Percentiles rank a stretch among this genome's conserved stretches.
These are phyloP conservation scores for Suillus sp. DNA, from an alignment of 768 basidiomycete species.

Conservation along the genomic window DNA sequence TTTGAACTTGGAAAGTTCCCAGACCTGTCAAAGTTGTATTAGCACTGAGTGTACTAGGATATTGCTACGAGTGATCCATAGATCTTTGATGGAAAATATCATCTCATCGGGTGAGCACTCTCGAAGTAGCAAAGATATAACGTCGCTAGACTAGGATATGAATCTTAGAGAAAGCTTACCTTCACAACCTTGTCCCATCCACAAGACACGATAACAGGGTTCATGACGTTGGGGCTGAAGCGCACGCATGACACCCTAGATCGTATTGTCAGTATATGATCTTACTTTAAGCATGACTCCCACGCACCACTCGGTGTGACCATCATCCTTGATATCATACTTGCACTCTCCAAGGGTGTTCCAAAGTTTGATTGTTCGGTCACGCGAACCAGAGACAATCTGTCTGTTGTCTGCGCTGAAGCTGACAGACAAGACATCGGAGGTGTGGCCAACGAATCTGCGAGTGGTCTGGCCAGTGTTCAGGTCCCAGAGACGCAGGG, in stretches of 20 bases:
- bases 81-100: constrained; percentile 77
- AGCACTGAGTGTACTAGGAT: constrained; percentile 13
- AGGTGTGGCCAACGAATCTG: constrained; percentile 96
- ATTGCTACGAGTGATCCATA: constrained; percentile 48
- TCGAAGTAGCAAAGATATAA: constrained; percentile 79
- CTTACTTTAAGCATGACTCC: background rate
- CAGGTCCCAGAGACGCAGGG: constrained; percentile 98
- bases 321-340: constrained; percentile 98
- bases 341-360: constrained; percentile 99
- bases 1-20: constrained; percentile 99
- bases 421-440: constrained; percentile 97
- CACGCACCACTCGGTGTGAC: constrained; percentile 88
- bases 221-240: constrained; percentile 96
- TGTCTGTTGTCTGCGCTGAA: constrained; percentile 99
- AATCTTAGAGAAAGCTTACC: constrained; percentile 51
- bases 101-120: constrained; percentile 70
- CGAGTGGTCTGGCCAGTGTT: constrained; percentile 97
- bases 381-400: constrained; percentile 97
- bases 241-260: constrained; percentile 96
- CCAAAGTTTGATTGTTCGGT: constrained; percentile 99
- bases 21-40: constrained; percentile 62
- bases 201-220: constrained; percentile 98
- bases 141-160: constrained; percentile 28
- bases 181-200: constrained; percentile 99
- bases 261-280: constrained; percentile 11